These are phyloP conservation scores for Ophiobolus disseminans DNA, from an alignment of 2,329 filamentous ascomycete species.

Conservation along the genomic window DNA sequence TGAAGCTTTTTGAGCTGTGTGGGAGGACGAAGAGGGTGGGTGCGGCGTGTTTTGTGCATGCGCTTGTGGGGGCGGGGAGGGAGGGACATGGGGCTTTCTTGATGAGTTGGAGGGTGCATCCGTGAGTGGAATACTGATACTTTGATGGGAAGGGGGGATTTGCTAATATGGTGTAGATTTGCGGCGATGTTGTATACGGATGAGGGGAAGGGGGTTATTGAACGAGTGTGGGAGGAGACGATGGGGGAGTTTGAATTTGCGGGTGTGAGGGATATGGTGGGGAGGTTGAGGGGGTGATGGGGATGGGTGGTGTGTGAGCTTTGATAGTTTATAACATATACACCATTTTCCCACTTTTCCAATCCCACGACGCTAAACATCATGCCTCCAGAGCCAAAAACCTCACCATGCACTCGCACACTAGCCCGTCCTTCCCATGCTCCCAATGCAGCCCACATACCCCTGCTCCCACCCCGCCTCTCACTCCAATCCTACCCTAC, in stretches of 20 bases:
- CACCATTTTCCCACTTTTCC: no score
- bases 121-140: conserved; percentile 49
- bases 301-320: no score
- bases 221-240: conserved; percentile 14
- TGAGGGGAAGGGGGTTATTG: conserved; percentile 1
- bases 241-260: conserved; percentile 13
- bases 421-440: no score
- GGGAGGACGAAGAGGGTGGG: conserved; percentile 49
- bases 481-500: no score
- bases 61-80: conserved; percentile 53
- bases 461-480: no score
- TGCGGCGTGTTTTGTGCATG: conserved; percentile 59
- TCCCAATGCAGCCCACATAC: no score
- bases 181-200: conserved; percentile 10
- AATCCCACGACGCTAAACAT: no score
- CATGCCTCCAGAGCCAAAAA: no score
- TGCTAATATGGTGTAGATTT: not conserved
- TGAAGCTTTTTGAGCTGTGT: conserved; percentile 26
- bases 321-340: no score
- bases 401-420: no score
- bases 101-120: conserved; percentile 56
- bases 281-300: conserved; percentile 22
- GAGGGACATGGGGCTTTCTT: conserved; percentile 62
- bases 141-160: not conserved
- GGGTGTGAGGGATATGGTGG: not conserved